These are phyloP conservation scores for Candida saitoana DNA, from an alignment of 805 yeast species.

Conservation along the genomic window DNA sequence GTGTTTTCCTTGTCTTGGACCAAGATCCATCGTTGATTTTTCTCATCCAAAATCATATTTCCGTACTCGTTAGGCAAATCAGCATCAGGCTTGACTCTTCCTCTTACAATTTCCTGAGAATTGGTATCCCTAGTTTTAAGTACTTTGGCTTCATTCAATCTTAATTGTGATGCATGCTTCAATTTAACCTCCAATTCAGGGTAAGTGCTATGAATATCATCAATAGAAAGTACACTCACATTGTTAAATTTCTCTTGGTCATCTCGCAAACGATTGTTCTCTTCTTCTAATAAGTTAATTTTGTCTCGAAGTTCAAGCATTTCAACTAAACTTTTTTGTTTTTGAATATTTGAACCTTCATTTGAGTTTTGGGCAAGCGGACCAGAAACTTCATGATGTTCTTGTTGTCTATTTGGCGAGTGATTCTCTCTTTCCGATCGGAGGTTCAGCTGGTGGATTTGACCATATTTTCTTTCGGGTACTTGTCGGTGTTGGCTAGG, in stretches of 20 bases:
- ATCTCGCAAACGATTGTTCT: slow-evolving; percentile 2
- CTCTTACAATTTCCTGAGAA: slow-evolving; percentile 15
- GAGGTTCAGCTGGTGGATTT: background rate
- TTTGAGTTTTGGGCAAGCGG: background rate
- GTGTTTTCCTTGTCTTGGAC: slow-evolving; percentile 17
- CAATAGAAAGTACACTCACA: slow-evolving; percentile 14
- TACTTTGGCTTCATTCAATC: slow-evolving; percentile 7
- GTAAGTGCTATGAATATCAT: slow-evolving; percentile 18
- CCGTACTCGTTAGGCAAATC: slow-evolving; percentile 33
- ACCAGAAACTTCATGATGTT: background rate
- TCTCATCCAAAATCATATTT: slow-evolving; percentile 29
- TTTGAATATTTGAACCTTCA: background rate
- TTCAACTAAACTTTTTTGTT: slow-evolving; percentile 7
- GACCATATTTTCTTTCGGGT: background rate
- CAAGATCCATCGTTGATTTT: slow-evolving; percentile 27
- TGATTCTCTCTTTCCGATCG: background rate
- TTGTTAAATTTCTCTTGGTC: background rate
- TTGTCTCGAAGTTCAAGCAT: slow-evolving; percentile 9
- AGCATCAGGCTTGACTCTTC: slow-evolving; percentile 32
- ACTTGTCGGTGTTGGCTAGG: slow-evolving; percentile 10
- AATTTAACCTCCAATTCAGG: slow-evolving; percentile 21
- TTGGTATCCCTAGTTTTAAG: background rate
- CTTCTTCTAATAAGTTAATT: background rate
- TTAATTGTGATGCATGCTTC: slow-evolving; percentile 37
- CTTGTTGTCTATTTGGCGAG: background rate